Evolutionary conservation across 176 grass and related monocot species (phyloP).

Genomic region (Bothriochloa decipiens): DNA sequence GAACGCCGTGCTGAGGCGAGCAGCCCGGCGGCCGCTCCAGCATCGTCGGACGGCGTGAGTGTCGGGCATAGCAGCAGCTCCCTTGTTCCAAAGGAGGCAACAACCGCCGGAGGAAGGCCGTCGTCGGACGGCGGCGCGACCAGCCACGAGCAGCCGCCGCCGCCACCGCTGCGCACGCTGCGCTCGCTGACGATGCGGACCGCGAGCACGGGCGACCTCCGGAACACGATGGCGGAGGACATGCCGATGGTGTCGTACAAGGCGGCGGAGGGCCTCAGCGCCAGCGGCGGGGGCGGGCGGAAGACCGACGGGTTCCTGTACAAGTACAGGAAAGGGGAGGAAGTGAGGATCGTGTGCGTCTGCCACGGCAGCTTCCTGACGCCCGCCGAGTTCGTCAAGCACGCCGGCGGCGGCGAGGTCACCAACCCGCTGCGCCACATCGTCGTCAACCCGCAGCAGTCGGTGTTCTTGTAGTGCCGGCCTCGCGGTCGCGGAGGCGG

Average conservation of each 20-base stretch:
- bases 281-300: conserved; percentile 19
- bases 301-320: conserved; percentile 91
- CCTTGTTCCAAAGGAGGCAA: not conserved
- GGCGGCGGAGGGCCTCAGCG: conserved; percentile 52
- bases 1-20: not conserved
- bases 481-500: too few species aligned
- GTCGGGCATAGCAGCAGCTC: conserved; percentile 18
- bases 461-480: conserved; percentile 52
- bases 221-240: conserved; percentile 83
- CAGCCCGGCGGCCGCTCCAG: conserved; percentile 26
- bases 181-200: conserved; percentile 58
- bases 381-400: conserved; percentile 83
- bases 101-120: not conserved
- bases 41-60: conserved; percentile 26
- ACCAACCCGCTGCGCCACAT: conserved; percentile 84
- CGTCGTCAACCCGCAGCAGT: conserved; percentile 58
- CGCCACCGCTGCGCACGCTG: conserved; percentile 37
- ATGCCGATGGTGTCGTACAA: conserved; percentile 93
- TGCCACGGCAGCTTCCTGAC: conserved; percentile 96
- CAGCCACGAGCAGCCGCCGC: not conserved
- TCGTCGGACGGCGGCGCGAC: not conserved
- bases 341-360: conserved; percentile 92
- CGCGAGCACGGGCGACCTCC: conserved; percentile 57
- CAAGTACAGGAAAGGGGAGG: conserved; percentile 75
- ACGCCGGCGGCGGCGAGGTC: conserved; percentile 82